Percentiles rank a stretch among this genome's conserved stretches.
Conservation (phyloP, 805 yeast species). For the Tetrapisispora taiwanensis region DNA sequence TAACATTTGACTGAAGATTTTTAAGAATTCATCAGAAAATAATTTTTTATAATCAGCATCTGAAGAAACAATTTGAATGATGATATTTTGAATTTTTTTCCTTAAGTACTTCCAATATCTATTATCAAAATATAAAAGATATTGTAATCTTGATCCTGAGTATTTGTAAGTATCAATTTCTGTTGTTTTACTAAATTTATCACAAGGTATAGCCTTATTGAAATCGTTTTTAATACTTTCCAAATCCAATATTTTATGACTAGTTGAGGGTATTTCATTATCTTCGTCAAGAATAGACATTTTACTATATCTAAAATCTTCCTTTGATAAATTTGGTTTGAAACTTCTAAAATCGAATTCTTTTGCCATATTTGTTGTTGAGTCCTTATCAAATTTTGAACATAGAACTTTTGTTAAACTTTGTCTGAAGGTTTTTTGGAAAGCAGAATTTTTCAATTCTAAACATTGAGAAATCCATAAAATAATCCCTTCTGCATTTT, state of each 20-base stretch:
- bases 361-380: slow-evolving; percentile 16
- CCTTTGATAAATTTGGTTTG: slow-evolving; percentile 9
- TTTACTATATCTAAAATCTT: slow-evolving; percentile 20
- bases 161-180: slow-evolving; percentile 5
- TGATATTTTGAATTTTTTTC: slow-evolving; percentile 35
- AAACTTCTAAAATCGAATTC: slow-evolving; percentile 18
- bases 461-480: slow-evolving; percentile 41
- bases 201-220: background rate
- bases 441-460: slow-evolving; percentile 28
- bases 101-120: slow-evolving; percentile 48
- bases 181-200: background rate
- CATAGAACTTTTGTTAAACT: slow-evolving; percentile 38
- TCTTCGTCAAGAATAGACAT: slow-evolving; percentile 29
- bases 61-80: slow-evolving; percentile 49
- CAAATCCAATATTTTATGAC: slow-evolving; percentile 19
- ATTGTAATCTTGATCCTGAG: slow-evolving; percentile 44
- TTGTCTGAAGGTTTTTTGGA: slow-evolving; percentile 33
- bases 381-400: slow-evolving; percentile 12
- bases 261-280: slow-evolving; percentile 28
- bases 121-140: slow-evolving; percentile 46
- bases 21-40: slow-evolving; percentile 45
- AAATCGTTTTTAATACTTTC: background rate
- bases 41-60: slow-evolving; percentile 37
- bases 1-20: slow-evolving; percentile 42
- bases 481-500: slow-evolving; percentile 36